These are phyloP conservation scores for Fusarium algeriense DNA, from an alignment of 2,329 filamentous ascomycete species.

Conservation along the genomic window DNA sequence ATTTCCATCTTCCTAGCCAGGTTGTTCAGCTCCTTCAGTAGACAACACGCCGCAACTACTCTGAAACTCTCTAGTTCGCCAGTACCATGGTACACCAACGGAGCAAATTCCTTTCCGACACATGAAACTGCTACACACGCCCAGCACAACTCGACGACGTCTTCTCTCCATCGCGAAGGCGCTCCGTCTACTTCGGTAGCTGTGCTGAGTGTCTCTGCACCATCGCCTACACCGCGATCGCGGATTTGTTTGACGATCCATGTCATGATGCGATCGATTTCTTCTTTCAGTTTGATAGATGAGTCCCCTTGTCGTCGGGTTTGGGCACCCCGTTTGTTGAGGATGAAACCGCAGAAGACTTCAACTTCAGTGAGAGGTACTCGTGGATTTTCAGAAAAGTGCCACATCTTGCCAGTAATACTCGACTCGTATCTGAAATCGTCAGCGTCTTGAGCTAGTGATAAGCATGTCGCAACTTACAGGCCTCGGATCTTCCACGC, in stretches of 20 bases:
- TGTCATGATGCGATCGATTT: slow-evolving; percentile 61
- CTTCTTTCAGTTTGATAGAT: slow-evolving; percentile 64
- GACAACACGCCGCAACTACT: slow-evolving; percentile 54
- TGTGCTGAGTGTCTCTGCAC: slow-evolving; percentile 24
- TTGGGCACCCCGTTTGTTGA: slow-evolving; percentile 63
- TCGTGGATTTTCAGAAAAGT: slow-evolving; percentile 60
- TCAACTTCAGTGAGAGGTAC: slow-evolving; percentile 63
- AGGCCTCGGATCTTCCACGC: slow-evolving; percentile 60
- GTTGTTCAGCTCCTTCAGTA: slow-evolving; percentile 46
- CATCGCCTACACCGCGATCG: slow-evolving; percentile 30
- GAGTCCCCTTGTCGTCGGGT: slow-evolving; percentile 64
- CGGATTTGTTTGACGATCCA: slow-evolving; percentile 55
- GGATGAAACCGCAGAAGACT: slow-evolving; percentile 67
- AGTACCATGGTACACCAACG: slow-evolving; percentile 22
- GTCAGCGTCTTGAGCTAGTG: slow-evolving; percentile 25
- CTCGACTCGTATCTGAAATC: slow-evolving; percentile 59
- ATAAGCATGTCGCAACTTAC: slow-evolving; percentile 58
- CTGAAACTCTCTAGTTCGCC: slow-evolving; percentile 52
- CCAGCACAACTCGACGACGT: slow-evolving; percentile 52
- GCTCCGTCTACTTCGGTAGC: slow-evolving; percentile 3
- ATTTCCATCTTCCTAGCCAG: slow-evolving; percentile 24
- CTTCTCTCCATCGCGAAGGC: slow-evolving; percentile 36
- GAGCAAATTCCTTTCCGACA: slow-evolving; percentile 8
- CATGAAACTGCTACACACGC: slow-evolving; percentile 52
- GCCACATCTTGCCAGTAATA: slow-evolving; percentile 56